A percentile compares a stretch with the other conserved stretches of the same genome.
Conservation (phyloP, 2,329 filamentous ascomycete genomes). For the Alternaria burnsii region DNA sequence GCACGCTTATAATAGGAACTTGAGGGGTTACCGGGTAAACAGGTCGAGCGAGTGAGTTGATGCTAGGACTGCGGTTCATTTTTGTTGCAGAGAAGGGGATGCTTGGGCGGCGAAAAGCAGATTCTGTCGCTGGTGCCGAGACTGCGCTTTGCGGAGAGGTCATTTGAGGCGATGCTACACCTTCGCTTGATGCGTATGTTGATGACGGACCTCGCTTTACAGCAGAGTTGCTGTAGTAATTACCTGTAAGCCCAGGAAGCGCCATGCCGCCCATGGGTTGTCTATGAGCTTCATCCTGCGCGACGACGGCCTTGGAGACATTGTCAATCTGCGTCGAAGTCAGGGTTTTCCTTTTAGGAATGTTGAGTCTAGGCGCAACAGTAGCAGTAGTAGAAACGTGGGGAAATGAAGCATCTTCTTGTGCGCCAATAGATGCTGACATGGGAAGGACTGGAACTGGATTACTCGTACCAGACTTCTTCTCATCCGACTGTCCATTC, state of each 20-base stretch:
- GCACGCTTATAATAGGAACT: conserved; percentile 34
- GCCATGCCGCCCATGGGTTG: conserved; percentile 28
- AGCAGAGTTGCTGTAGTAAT: conserved; percentile 12
- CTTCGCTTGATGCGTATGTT: conserved; percentile 22
- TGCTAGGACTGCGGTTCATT: conserved; percentile 40
- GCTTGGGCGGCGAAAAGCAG: conserved; percentile 42
- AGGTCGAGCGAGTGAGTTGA: conserved; percentile 50
- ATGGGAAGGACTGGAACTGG: conserved; percentile 30
- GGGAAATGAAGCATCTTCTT: conserved; percentile 17
- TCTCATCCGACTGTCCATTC: conserved; percentile 40
- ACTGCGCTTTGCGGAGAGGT: conserved; percentile 26
- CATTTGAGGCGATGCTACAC: conserved; percentile 24
- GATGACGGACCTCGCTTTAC: conserved; percentile 13
- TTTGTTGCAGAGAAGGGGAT: conserved; percentile 38
- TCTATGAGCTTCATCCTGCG: conserved; percentile 26
- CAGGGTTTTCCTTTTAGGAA: conserved; percentile 57
- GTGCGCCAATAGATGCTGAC: conserved; percentile 24
- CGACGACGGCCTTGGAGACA: conserved; percentile 38
- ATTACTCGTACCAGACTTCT: conserved; percentile 50
- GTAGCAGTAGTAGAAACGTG: conserved; percentile 26
- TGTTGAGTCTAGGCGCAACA: conserved; percentile 48
- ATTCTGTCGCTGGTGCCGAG: conserved; percentile 25
- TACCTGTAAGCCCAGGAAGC: conserved; percentile 28
- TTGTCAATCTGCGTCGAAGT: conserved; percentile 54
- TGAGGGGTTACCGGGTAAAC: conserved; percentile 38